phyloP scores from a whole-genome alignment of 1,284 basidiomycete genomes.

The Rhodotorula sp. region DNA sequence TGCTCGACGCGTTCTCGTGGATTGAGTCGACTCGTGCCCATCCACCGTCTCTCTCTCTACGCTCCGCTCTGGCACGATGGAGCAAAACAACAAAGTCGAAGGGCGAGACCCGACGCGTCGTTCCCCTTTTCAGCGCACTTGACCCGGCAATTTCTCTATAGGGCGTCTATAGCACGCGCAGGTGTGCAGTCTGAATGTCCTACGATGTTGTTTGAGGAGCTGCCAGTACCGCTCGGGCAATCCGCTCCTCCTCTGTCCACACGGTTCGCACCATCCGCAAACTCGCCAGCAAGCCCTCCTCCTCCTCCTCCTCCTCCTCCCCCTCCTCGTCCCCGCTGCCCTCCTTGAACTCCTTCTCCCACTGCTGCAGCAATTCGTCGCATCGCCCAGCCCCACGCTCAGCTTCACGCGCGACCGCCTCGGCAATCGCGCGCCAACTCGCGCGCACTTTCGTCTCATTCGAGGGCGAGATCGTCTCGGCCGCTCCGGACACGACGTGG shows the following conservation, averaged over 20 bases:
- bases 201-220: neutral
- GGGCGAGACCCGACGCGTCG: too few relatives aligned
- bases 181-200: neutral
- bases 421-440: slow-evolving; percentile 13
- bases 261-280: slow-evolving; percentile 29
- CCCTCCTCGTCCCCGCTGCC: slow-evolving; percentile 11
- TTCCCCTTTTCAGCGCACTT: neutral
- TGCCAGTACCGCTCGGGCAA: slow-evolving; percentile 22
- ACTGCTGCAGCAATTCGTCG: slow-evolving; percentile 3
- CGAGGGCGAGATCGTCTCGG: slow-evolving; percentile 30
- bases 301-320: too few relatives aligned
- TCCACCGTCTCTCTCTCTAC: neutral
- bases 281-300: neutral
- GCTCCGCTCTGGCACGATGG: too few relatives aligned
- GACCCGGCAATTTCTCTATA: neutral
- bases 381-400: slow-evolving; percentile 14
- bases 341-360: slow-evolving; percentile 5
- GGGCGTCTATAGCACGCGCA: neutral
- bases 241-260: slow-evolving; percentile 24
- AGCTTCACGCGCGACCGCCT: slow-evolving; percentile 5
- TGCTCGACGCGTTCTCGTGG: neutral
- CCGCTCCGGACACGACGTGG: slow-evolving; percentile 31
- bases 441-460: slow-evolving; percentile 34
- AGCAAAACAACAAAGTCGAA: too few relatives aligned
- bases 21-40: neutral